Conservation (phyloP, 768 basidiomycete species). For the Gloeophyllum trabeum region DNA sequence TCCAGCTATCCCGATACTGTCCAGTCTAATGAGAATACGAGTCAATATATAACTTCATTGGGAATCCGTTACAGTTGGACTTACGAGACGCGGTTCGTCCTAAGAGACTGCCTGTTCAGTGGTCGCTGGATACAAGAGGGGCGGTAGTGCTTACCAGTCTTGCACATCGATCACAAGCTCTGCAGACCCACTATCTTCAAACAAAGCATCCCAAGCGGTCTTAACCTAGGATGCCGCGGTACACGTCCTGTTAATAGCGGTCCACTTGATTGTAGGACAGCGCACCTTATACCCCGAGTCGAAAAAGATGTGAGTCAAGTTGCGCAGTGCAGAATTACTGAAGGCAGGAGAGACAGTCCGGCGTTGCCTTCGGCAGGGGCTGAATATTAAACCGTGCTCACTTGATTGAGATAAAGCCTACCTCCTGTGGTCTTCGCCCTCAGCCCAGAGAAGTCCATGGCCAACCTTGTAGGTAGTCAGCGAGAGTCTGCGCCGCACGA, state of each 20-base stretch:
- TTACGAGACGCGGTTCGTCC: constrained; percentile 37
- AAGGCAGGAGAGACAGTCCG: constrained; percentile 41
- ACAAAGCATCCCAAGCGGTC: constrained; percentile 18
- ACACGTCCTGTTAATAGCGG: too few relatives aligned
- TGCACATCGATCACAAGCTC: constrained; percentile 34
- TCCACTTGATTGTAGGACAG: too few relatives aligned
- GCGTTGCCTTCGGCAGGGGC: constrained; percentile 26
- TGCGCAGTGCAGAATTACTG: constrained; percentile 37
- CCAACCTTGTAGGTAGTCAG: constrained; percentile 17
- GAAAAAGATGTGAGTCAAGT: constrained; percentile 33
- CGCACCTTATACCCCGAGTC: constrained; percentile 39
- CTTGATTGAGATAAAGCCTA: constrained; percentile 17
- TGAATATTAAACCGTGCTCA: too few relatives aligned
- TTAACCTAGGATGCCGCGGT: constrained; percentile 26
- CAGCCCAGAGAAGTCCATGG: constrained; percentile 24
- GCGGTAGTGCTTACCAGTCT: constrained; percentile 17
- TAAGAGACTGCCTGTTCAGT: constrained; percentile 3
- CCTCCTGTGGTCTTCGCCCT: constrained; percentile 33
- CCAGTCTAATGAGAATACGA: constrained; percentile 27
- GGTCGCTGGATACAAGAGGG: neutral
- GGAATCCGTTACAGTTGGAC: constrained; percentile 19
- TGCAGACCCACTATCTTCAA: constrained; percentile 11
- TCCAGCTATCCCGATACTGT: constrained; percentile 46
- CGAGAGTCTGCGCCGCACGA: constrained; percentile 2
- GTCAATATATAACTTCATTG: neutral